These are phyloP conservation scores for Aspergillus sp. DNA, from an alignment of 2,329 filamentous ascomycete species.

Conservation along the genomic window DNA sequence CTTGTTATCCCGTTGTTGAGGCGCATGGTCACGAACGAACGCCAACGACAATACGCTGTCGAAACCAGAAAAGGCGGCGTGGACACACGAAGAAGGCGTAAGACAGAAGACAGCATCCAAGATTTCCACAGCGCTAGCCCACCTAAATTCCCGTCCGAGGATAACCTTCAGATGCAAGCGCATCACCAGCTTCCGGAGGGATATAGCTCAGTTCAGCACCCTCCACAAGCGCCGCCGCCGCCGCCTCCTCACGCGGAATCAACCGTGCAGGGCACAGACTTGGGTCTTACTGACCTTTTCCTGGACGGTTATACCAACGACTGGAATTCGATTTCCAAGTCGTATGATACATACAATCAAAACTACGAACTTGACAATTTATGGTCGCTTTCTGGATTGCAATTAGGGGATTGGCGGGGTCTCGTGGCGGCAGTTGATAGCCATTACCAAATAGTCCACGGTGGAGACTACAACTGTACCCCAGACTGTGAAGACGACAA, in stretches of 20 bases:
- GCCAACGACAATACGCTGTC: slow-evolving; percentile 58
- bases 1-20: slow-evolving; percentile 57
- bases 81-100: slow-evolving; percentile 39
- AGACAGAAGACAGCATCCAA: slow-evolving; percentile 35
- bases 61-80: slow-evolving; percentile 53
- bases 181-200: slow-evolving; percentile 28
- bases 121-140: slow-evolving; percentile 24
- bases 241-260: slow-evolving; percentile 27
- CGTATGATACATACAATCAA: slow-evolving; percentile 41
- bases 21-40: slow-evolving; percentile 61
- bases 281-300: slow-evolving; percentile 38
- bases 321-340: slow-evolving; percentile 37
- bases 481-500: slow-evolving; percentile 35
- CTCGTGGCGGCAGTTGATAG: slow-evolving; percentile 46
- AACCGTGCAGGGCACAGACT: slow-evolving; percentile 22
- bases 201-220: slow-evolving; percentile 22
- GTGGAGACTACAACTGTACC: slow-evolving; percentile 34
- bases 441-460: slow-evolving; percentile 43
- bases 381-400: slow-evolving; percentile 42
- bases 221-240: slow-evolving; percentile 24
- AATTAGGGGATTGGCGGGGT: slow-evolving; percentile 43
- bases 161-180: slow-evolving; percentile 32
- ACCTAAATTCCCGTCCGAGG: slow-evolving; percentile 27
- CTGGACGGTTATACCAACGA: slow-evolving; percentile 40
- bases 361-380: slow-evolving; percentile 42